Evolutionary conservation across 2,329 filamentous ascomycete species (phyloP), one percentile per base, ranked within the genome.

Genomic region (Rutstroemia sp.): DNA sequence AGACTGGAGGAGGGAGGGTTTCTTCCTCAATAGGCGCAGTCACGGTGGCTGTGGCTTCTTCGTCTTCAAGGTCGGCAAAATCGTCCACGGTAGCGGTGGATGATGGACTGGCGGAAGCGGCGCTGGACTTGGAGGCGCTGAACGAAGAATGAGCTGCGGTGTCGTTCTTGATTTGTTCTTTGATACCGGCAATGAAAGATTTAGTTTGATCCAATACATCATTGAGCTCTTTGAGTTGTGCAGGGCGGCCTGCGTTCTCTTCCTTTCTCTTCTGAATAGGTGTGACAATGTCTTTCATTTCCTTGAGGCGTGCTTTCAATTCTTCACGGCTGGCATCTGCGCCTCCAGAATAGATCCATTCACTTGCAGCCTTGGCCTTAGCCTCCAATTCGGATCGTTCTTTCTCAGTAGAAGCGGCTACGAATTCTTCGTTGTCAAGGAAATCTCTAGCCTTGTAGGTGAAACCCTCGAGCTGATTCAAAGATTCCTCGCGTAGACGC

Each of bases 391-490:
- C 72, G 6, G 78, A 70, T 48, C 89, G 82, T 67, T 91, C 81
- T 19, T 81, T 78, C 3, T 82, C 75, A 9, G 87, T 92, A 34
- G 91, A 88, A 3, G 80, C 82, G 12, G 78, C 78, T 52, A 87
- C 76, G 69, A 96, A 97, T 1, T 78, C 77, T 48, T 89, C 84
- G 58, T 87, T 86, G 44, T 89, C 86, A 2, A 96, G 77, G 46
- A 95, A 78, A 70, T 96, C 91, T 25, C 91, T 86, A 27, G 88
- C 82, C 67, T 84, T 87, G 77, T 99, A 99, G 14, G 92, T 96
- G 72, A 88, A 97, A 12, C 81, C 86, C 72, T 99, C 94, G n/a
- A 99, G 82, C 62, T 88, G 87, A 73, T 97, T 99, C 57, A 96
- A 76, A 1, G 89, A 83, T 70, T 96, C 92, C 69, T 96, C 92